These are phyloP conservation scores for Aspergillus ruber DNA, from an alignment of 2,329 filamentous ascomycete genomes.

Conservation along the genomic window DNA sequence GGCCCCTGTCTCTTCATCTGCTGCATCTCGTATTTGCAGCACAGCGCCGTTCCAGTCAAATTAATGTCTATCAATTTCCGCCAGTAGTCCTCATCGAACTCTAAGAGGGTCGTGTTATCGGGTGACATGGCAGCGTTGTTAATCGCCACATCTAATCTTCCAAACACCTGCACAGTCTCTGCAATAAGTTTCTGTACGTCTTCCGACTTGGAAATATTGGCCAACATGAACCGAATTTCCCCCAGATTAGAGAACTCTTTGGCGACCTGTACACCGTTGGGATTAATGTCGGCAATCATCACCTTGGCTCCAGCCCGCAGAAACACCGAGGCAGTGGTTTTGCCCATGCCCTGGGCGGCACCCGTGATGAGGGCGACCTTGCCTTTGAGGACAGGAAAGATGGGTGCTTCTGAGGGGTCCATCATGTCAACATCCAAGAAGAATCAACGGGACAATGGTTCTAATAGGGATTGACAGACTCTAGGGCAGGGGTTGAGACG, in stretches of 20 bases:
- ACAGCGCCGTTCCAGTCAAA: conserved; percentile 37
- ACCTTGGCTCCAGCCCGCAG: conserved; percentile 76
- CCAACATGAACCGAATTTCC: conserved; percentile 16
- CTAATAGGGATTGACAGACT: neutral
- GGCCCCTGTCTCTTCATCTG: conserved; percentile 31
- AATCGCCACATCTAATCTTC: conserved; percentile 38
- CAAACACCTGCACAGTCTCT: conserved; percentile 29
- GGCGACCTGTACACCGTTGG: conserved; percentile 12
- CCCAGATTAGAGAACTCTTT: conserved; percentile 8
- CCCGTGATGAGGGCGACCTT: conserved; percentile 20
- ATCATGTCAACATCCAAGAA: neutral
- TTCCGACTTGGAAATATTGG: conserved; percentile 22
- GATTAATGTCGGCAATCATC: conserved; percentile 69
- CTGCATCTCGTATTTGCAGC: conserved; percentile 36
- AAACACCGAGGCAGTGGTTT: conserved; percentile 47
- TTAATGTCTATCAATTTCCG: conserved; percentile 34
- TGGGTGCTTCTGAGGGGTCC: neutral
- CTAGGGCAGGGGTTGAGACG: neutral
- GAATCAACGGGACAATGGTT: neutral
- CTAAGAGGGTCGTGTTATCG: conserved; percentile 21
- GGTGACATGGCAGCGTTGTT: conserved; percentile 34
- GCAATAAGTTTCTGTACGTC: conserved; percentile 25
- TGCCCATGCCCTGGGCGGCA: conserved; percentile 26
- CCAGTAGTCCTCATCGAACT: conserved; percentile 33
- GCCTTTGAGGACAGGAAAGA: conserved; percentile 6